Conservation (phyloP, 805 yeast genomes). For the Debaryomyces maramus region DNA sequence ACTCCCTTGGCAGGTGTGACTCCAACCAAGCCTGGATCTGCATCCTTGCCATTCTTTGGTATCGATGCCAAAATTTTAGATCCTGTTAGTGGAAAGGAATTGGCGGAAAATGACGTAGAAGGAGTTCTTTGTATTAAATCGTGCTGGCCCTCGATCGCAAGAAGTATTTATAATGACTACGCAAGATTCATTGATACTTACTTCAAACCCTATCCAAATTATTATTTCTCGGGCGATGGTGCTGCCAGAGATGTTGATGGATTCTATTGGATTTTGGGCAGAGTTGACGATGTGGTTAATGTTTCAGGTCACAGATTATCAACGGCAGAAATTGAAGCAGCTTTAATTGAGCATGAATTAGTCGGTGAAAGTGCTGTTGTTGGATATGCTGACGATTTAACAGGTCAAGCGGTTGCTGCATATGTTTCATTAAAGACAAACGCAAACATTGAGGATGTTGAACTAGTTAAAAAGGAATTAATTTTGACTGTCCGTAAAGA, state of each 20-base stretch:
- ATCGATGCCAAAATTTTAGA: slow-evolving; percentile 87
- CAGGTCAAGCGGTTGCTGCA: slow-evolving; percentile 97
- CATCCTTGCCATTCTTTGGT: slow-evolving; percentile 96
- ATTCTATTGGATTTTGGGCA: slow-evolving; percentile 95
- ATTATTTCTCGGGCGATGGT: slow-evolving; percentile 97
- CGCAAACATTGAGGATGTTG: slow-evolving; percentile 45
- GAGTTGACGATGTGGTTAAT: slow-evolving; percentile 98
- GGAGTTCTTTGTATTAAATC: slow-evolving; percentile 90
- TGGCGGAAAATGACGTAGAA: slow-evolving; percentile 86
- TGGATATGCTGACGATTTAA: slow-evolving; percentile 90
- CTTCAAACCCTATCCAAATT: slow-evolving; percentile 88
- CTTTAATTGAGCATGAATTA: slow-evolving; percentile 70
- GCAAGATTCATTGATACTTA: slow-evolving; percentile 86
- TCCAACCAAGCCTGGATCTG: slow-evolving; percentile 96
- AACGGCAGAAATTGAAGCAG: slow-evolving; percentile 97
- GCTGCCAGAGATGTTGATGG: slow-evolving; percentile 98
- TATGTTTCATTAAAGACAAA: slow-evolving; percentile 78
- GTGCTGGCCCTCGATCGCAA: slow-evolving; percentile 99
- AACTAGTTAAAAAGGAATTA: slow-evolving; percentile 68
- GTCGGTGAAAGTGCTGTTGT: slow-evolving; percentile 97
- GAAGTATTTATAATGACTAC: slow-evolving; percentile 91
- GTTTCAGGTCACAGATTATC: slow-evolving; percentile 97
- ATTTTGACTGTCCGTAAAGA: slow-evolving; percentile 86
- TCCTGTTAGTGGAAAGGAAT: slow-evolving; percentile 86
- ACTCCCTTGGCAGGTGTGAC: slow-evolving; percentile 94